A percentile compares a stretch with the other conserved stretches of the same genome.
Evolutionary conservation across 441 rosid genomes (phyloP).

Genomic region (Corymbia calophylla): DNA sequence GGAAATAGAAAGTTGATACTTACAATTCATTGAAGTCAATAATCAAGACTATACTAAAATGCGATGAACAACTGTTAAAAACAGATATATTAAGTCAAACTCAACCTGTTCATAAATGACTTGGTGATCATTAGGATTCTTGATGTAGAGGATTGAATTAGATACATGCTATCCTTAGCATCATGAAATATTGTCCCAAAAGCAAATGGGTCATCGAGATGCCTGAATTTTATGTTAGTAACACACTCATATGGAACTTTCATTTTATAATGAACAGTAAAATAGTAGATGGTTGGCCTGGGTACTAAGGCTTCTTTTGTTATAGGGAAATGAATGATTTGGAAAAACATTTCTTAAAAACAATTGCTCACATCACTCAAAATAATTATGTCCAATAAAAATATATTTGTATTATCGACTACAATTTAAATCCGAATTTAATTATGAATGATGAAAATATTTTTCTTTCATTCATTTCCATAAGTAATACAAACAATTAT

Average conservation of each 20-base stretch:
- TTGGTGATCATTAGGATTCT: not conserved
- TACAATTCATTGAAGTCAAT: not conserved
- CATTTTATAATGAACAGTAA: not conserved
- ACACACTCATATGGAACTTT: not conserved
- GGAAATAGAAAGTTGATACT: not conserved
- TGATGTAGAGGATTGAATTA: not conserved
- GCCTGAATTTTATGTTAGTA: not conserved
- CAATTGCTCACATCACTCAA: not conserved
- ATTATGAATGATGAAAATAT: not conserved
- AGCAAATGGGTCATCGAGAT: not conserved
- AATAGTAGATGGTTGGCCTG: not conserved
- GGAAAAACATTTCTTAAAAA: rapidly evolving
- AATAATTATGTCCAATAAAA: not conserved
- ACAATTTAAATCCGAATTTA: not conserved
- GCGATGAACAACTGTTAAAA: not conserved
- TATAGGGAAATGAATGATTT: rapidly evolving
- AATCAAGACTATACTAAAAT: not conserved
- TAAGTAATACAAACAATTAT: rapidly evolving
- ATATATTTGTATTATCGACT: not conserved
- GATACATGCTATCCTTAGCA: not conserved
- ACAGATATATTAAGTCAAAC: not conserved
- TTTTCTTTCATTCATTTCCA: not conserved
- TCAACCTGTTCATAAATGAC: not conserved
- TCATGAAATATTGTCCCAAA: not conserved
- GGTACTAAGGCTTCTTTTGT: not conserved